Evolutionary conservation across 306 rosid species (phyloP).

Genomic region (Fragaria vesca): DNA sequence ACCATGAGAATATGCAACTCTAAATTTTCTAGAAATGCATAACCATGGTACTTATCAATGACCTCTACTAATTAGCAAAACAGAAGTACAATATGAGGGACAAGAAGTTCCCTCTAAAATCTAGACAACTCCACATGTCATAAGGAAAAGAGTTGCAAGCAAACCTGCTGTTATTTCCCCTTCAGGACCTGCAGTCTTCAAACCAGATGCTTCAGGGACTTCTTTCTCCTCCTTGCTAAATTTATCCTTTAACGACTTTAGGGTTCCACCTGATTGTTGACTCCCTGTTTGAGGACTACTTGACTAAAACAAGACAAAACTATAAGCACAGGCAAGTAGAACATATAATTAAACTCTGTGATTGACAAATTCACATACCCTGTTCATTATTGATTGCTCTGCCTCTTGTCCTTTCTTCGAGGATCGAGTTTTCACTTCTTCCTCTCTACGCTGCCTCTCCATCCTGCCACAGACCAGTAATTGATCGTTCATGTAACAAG

Average conservation of each 20-base stretch:
- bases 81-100: neutral
- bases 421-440: conserved; percentile 71
- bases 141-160: conserved; percentile 9
- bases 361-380: conserved; percentile 46
- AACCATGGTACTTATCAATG: neutral
- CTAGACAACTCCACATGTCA: neutral
- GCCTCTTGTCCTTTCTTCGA: conserved; percentile 81
- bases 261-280: conserved; percentile 77
- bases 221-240: conserved; percentile 80
- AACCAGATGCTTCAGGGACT: conserved; percentile 74
- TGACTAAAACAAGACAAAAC: conserved; percentile 47
- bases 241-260: conserved; percentile 88
- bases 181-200: conserved; percentile 92
- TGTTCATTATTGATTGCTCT: conserved; percentile 66
- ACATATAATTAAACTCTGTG: neutral
- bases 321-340: conserved; percentile 20
- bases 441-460: conserved; percentile 99
- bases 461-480: conserved; percentile 51
- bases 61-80: neutral
- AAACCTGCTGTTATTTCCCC: conserved; percentile 99
- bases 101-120: neutral
- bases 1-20: neutral
- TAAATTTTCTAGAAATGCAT: conserved; percentile 1
- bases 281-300: conserved; percentile 76
- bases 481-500: neutral